A percentile compares a stretch with the other conserved stretches of the same genome.
phyloP scores from a whole-genome alignment of 2,329 filamentous ascomycete species.

The Penicillium sp. region DNA sequence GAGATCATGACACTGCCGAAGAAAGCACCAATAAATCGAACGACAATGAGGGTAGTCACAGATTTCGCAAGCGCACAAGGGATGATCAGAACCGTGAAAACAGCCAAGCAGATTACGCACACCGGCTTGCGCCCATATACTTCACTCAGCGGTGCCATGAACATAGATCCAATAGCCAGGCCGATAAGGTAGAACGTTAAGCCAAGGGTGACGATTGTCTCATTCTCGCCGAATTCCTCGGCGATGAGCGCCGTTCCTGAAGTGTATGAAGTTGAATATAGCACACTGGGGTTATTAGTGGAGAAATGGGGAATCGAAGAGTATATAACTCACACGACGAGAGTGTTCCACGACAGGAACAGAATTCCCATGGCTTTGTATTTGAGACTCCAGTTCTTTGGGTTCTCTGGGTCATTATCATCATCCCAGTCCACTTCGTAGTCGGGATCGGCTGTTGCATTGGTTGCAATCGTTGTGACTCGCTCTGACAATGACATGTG shows the following conservation, averaged over 20 bases:
- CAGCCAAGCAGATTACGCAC: constrained; percentile 64
- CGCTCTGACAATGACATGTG: constrained; percentile 41
- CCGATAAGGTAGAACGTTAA: constrained; percentile 78
- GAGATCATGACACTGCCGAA: constrained; percentile 79
- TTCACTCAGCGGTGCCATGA: constrained; percentile 68
- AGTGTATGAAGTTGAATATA: constrained; percentile 80
- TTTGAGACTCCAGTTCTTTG: constrained; percentile 66
- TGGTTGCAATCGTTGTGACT: constrained; percentile 48
- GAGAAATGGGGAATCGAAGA: neutral
- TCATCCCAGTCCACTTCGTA: constrained; percentile 75
- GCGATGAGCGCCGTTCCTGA: constrained; percentile 69
- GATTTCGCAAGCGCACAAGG: constrained; percentile 71
- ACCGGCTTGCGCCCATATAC: constrained; percentile 55
- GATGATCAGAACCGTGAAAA: constrained; percentile 70
- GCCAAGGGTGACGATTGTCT: constrained; percentile 69
- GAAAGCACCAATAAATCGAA: constrained; percentile 72
- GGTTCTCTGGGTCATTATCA: constrained; percentile 62
- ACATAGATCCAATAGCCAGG: constrained; percentile 68
- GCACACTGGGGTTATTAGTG: constrained; percentile 47
- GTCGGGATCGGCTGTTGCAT: constrained; percentile 53
- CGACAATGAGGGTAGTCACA: constrained; percentile 66
- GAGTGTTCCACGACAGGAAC: constrained; percentile 60
- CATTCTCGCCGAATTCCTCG: constrained; percentile 61
- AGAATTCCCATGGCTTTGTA: constrained; percentile 58
- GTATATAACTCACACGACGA: constrained; percentile 48